Evolutionary conservation across 495 filamentous ascomycete species (phyloP), one percentile per base, ranked within the genome.

Genomic region (Tuber magnatum): DNA sequence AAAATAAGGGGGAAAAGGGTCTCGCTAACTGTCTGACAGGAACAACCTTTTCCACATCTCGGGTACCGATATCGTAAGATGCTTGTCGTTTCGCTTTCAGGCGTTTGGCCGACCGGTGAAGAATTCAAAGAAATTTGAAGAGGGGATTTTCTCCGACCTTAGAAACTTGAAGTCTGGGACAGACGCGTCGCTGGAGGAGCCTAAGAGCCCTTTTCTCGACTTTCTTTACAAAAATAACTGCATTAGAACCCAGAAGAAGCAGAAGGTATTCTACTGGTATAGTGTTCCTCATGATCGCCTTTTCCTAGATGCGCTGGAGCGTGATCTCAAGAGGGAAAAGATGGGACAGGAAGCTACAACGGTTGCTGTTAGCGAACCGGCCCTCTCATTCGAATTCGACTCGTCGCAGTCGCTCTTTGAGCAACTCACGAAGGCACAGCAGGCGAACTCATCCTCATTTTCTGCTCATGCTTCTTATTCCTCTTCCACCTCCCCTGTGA

Each of bases 211-310:
- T 3, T 99, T 99, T 86, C 88, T 99, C 71, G 95, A 99, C 83
- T 99, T 98, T 85, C 87, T 99, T 71, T 99, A 98, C 88, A 99
- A 99, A 88, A 98, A 99, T 87, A 99, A 99, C 85, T 99, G 95
- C 88, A 99, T 99, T 81, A 89, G 95, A 78, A 99, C 95, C 40
- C 95, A 99, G 85, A 99, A 99, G 89, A 99, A 99, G 88, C 95
- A 99, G 83, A 99, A 99, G 87, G 95, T 99, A 79, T 99, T 99
- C 81, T 99, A 97, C 85, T 99, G 95, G 95, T 99, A 99, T 84
- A 97, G 94, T 85, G 95, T 99, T 73, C 95, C 95, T 10, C 95
- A 99, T 84, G 95, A 99, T 86, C 90, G 95, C 46, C 90, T 99
- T 56, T 99, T 99, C 85, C 90, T 98, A 73, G 95, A 99, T 87